These are phyloP conservation scores for Salix dunnii DNA, from an alignment of 345 rosid genomes.

Conservation along the genomic window DNA sequence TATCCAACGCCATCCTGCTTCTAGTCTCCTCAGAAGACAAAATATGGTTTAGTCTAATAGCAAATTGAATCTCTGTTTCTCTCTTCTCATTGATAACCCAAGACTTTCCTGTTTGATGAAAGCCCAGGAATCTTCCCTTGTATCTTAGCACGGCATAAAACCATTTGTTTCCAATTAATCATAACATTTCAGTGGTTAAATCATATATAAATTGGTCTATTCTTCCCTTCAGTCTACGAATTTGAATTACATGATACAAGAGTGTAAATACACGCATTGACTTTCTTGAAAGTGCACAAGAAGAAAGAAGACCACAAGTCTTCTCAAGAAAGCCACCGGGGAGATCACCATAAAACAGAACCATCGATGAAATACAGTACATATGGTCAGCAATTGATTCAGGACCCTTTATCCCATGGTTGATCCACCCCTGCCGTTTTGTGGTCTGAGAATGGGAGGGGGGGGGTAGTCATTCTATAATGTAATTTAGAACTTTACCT, in stretches of 20 bases:
- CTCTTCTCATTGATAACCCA: neutral
- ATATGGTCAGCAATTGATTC: slow-evolving; percentile 37
- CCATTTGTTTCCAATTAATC: neutral
- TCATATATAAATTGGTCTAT: neutral
- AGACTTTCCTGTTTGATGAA: neutral
- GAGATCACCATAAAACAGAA: slow-evolving; percentile 21
- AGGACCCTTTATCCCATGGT: slow-evolving; percentile 31
- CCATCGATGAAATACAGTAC: slow-evolving; percentile 35
- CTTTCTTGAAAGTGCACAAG: neutral
- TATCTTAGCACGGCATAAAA: neutral
- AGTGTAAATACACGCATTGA: neutral
- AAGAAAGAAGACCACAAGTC: neutral
- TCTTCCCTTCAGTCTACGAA: neutral
- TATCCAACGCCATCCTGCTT: neutral
- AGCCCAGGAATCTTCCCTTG: neutral
- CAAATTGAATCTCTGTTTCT: neutral
- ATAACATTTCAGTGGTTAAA: neutral
- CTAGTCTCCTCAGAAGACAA: neutral
- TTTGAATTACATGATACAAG: neutral
- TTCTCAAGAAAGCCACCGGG: neutral
- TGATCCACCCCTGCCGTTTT: slow-evolving; percentile 31
- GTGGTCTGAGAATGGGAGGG: slow-evolving; percentile 24
- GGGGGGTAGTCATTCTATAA: neutral
- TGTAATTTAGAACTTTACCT: neutral
- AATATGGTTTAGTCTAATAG: neutral